Evolutionary conservation across 257 asterid species (phyloP).

Genomic region (Solanum pimpinellifolium): DNA sequence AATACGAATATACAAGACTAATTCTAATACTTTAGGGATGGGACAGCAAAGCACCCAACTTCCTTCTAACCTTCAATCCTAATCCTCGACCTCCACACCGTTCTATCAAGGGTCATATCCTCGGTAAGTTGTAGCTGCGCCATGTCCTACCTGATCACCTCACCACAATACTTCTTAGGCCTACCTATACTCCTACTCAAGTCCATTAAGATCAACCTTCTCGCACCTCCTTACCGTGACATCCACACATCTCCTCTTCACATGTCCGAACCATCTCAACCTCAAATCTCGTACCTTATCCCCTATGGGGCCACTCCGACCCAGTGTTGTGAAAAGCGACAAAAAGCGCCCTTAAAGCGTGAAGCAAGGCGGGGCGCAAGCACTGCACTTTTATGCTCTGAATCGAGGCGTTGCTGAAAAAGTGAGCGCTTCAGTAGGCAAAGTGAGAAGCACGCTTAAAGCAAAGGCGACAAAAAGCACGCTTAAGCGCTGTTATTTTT

Average conservation of each 20-base stretch:
- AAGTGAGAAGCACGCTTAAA: not conserved
- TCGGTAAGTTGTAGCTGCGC: not conserved
- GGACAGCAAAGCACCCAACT: not conserved
- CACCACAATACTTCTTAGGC: not conserved
- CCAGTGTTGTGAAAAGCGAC: not conserved
- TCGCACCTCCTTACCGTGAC: not conserved
- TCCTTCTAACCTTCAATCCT: not conserved
- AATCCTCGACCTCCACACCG: not conserved
- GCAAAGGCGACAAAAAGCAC: not conserved
- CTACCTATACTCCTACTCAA: not conserved
- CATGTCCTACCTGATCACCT: not conserved
- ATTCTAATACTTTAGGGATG: not conserved
- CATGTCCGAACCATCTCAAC: not conserved
- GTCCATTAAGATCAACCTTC: not conserved
- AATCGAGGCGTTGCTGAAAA: not conserved
- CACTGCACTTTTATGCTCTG: not conserved
- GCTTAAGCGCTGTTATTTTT: not conserved
- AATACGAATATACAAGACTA: not conserved
- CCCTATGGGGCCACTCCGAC: not conserved
- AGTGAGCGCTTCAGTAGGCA: not conserved
- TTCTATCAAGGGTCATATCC: not conserved
- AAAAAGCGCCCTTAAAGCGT: not conserved
- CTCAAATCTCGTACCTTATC: too few species aligned
- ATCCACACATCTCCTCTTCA: not conserved
- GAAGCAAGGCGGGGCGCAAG: not conserved